phyloP scores from a whole-genome alignment of 2,329 filamentous ascomycete genomes.

The Pseudocercospora cruenta region DNA sequence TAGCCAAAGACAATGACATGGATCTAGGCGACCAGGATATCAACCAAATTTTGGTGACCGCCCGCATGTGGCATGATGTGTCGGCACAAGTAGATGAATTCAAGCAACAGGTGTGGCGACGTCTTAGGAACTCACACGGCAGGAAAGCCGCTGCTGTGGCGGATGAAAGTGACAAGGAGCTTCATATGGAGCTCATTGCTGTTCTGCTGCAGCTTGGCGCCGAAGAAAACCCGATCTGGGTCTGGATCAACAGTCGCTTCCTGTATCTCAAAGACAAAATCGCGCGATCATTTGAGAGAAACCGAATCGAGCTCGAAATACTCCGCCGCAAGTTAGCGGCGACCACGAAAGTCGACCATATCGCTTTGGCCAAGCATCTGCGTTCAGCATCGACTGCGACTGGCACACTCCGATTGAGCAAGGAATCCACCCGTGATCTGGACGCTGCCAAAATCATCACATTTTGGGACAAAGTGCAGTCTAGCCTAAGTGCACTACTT shows the following conservation, averaged over 20 bases:
- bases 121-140: conserved; percentile 53
- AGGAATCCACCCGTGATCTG: conserved; percentile 58
- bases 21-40: conserved; percentile 73
- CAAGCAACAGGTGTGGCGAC: conserved; percentile 88
- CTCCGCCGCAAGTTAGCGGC: conserved; percentile 78
- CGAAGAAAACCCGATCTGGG: conserved; percentile 93
- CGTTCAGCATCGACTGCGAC: conserved; percentile 62
- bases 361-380: conserved; percentile 74
- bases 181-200: conserved; percentile 89
- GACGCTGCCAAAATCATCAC: conserved; percentile 82
- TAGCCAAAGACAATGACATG: conserved; percentile 52
- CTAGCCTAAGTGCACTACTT: conserved; percentile 73
- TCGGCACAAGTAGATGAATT: conserved; percentile 83
- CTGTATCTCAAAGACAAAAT: conserved; percentile 89
- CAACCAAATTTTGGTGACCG: conserved; percentile 84
- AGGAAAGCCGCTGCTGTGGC: conserved; percentile 31
- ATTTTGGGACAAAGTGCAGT: conserved; percentile 86
- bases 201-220: conserved; percentile 91
- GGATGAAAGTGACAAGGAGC: conserved; percentile 60
- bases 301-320: conserved; percentile 89
- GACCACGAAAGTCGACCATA: conserved; percentile 70
- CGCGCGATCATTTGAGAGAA: conserved; percentile 76
- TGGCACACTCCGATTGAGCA: conserved; percentile 26
- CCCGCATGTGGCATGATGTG: conserved; percentile 93
- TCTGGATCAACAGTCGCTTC: conserved; percentile 89